Evolutionary conservation across 2,329 filamentous ascomycete genomes (phyloP).

Genomic region (Botrytis tulipae): DNA sequence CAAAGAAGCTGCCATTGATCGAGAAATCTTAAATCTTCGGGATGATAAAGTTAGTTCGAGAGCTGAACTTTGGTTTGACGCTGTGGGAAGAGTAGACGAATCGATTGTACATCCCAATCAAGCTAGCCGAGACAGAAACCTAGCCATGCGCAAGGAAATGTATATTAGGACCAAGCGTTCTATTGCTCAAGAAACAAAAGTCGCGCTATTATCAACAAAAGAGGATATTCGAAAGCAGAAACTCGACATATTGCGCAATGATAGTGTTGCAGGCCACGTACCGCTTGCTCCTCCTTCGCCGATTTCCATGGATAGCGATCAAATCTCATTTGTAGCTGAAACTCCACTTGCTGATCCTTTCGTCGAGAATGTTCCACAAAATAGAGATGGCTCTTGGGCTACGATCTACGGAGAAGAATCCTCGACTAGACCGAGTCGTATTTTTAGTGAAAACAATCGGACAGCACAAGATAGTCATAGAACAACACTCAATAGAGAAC

Average conservation of each 20-base stretch:
- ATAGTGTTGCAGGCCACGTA: background rate
- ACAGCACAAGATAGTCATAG: background rate
- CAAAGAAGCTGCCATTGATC: background rate
- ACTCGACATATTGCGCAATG: background rate
- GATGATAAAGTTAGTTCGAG: background rate
- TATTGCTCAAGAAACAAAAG: background rate
- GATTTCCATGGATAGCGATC: background rate
- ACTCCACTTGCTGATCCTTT: background rate
- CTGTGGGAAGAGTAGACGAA: conserved; percentile 2
- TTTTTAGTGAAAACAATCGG: background rate
- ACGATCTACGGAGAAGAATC: background rate
- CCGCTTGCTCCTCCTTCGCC: background rate
- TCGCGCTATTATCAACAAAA: background rate
- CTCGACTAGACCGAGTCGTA: too few relatives aligned
- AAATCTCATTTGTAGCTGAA: background rate
- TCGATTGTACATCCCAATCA: background rate
- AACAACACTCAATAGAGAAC: background rate
- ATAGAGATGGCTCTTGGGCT: background rate
- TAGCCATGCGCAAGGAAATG: background rate
- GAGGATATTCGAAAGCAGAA: conserved; percentile 2
- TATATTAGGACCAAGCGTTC: background rate
- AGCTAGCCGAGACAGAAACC: background rate
- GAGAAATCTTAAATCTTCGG: background rate
- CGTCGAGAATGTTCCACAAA: background rate
- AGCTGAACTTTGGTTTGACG: background rate